Conservation (phyloP, 129 eudicot genomes). For the Artemisia annua region DNA sequence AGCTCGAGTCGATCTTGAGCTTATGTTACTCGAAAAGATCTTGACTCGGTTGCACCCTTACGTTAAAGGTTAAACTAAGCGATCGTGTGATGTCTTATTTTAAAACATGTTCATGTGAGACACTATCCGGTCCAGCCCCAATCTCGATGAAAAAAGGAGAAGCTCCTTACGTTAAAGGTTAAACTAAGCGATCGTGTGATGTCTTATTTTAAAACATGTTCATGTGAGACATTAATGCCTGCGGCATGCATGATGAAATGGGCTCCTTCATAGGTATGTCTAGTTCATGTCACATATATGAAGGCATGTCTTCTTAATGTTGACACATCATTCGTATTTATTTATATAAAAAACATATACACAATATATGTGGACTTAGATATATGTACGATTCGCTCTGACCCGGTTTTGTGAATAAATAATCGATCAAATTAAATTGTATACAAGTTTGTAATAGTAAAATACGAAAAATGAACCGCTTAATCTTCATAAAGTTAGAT, state of each 20-base stretch:
- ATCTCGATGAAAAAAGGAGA: too few relatives aligned
- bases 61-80: neutral
- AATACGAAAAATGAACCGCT: too few relatives aligned
- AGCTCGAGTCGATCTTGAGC: neutral
- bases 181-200: conserved; percentile 1
- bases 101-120: conserved; percentile 31
- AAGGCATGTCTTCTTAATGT: conserved; percentile 23
- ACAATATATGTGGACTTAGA: too few relatives aligned
- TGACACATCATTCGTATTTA: conserved; percentile 33
- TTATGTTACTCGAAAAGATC: neutral
- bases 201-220: conserved; percentile 16
- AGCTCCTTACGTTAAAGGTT: neutral
- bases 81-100: conserved; percentile 1
- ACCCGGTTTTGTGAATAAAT: too few relatives aligned
- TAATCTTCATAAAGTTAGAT: too few relatives aligned
- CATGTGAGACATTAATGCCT: conserved; percentile 33
- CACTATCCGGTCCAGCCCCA: too few relatives aligned
- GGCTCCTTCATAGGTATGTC: conserved; percentile 29
- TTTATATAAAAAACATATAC: neutral
- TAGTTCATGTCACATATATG: conserved; percentile 27
- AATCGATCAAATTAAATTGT: too few relatives aligned
- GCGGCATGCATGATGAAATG: conserved; percentile 25
- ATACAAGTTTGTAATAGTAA: too few relatives aligned
- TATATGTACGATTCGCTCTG: too few relatives aligned
- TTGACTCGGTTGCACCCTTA: neutral